A percentile compares a stretch with the other conserved stretches of the same genome.
Conservation (phyloP, 2,329 filamentous ascomycete genomes). For the Gremmenia infestans region DNA sequence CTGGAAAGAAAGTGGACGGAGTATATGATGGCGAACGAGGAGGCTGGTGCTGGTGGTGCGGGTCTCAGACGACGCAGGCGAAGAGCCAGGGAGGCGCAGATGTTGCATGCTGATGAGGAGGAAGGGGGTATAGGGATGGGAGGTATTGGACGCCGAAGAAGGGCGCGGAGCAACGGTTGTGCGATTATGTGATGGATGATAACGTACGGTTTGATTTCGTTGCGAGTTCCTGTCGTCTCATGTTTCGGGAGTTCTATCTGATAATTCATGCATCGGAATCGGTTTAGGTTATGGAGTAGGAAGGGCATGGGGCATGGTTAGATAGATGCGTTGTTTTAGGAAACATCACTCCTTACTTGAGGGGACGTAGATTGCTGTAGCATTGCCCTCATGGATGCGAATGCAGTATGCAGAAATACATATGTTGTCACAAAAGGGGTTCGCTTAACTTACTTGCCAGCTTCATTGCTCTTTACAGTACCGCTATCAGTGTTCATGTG, state of each 20-base stretch:
- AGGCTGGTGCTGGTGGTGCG: conserved; percentile 65
- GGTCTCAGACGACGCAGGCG: conserved; percentile 66
- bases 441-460: neutral
- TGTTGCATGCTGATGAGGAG: conserved; percentile 76
- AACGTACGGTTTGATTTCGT: neutral
- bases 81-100: conserved; percentile 74
- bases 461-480: no score
- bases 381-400: neutral
- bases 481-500: no score
- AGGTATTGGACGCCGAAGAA: conserved; percentile 43
- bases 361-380: neutral
- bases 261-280: neutral
- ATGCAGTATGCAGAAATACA: neutral
- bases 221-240: neutral
- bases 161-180: conserved; percentile 61
- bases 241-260: neutral
- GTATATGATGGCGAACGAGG: conserved; percentile 88
- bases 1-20: conserved; percentile 89
- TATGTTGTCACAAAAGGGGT: neutral
- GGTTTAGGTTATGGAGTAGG: neutral
- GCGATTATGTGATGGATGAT: conserved; percentile 52
- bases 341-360: neutral
- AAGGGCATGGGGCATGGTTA: neutral
- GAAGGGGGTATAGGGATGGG: conserved; percentile 53
- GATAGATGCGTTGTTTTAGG: neutral